Evolutionary conservation across 192 early-diverging fungal species (phyloP).

Genomic region (Thamnidium elegans): DNA sequence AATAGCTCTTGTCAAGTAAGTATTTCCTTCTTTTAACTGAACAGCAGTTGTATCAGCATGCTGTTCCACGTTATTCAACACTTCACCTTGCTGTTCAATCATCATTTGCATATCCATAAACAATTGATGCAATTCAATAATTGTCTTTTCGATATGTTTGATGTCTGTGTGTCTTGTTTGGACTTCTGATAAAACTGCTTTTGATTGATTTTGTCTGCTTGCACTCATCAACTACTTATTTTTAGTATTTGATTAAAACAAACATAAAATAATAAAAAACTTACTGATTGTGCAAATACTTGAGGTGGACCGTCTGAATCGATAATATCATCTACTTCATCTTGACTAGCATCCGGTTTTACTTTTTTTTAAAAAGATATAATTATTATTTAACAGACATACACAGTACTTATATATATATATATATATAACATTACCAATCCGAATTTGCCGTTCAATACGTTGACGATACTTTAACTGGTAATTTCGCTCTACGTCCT

Average conservation of each 20-base stretch:
- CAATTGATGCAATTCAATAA: slow-evolving; percentile 82
- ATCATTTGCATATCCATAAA: slow-evolving; percentile 87
- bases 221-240: slow-evolving; percentile 59
- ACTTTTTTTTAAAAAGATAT: slow-evolving; percentile 41
- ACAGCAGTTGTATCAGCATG: slow-evolving; percentile 41
- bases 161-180: slow-evolving; percentile 82
- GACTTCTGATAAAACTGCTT: slow-evolving; percentile 72
- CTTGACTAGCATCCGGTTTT: slow-evolving; percentile 70
- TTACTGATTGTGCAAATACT: slow-evolving; percentile 80
- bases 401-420: neutral
- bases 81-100: slow-evolving; percentile 73
- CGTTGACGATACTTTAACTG: slow-evolving; percentile 76
- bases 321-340: slow-evolving; percentile 71
- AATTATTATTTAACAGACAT: neutral
- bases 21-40: slow-evolving; percentile 28
- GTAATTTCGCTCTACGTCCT: slow-evolving; percentile 69
- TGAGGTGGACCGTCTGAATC: slow-evolving; percentile 63
- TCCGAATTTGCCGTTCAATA: slow-evolving; percentile 77
- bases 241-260: too few relatives aligned
- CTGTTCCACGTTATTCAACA: slow-evolving; percentile 66
- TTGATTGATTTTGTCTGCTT: slow-evolving; percentile 68
- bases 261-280: neutral
- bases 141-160: slow-evolving; percentile 80
- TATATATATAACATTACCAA: slow-evolving; percentile 63
- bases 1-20: slow-evolving; percentile 27